Evolutionary conservation across 2,329 filamentous ascomycete species (phyloP).

Genomic region (Aureobasidium sp.): DNA sequence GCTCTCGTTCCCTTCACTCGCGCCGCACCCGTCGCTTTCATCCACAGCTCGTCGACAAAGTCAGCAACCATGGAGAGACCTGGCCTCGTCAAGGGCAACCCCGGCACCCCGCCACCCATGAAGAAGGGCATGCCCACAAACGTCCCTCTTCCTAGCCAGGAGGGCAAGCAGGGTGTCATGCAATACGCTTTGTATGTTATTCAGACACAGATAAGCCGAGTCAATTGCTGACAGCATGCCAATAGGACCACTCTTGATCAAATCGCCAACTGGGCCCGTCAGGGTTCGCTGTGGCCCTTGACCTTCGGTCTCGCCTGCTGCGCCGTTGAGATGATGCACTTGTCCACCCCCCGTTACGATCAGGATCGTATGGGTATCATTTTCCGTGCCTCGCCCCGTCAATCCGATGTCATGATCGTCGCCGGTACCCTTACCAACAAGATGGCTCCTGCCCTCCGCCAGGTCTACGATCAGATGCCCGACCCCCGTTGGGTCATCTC

Average conservation of each 20-base stretch:
- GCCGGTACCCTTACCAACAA: constrained; percentile 92
- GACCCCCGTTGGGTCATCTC: constrained; percentile 78
- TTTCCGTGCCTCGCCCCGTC: constrained; percentile 79
- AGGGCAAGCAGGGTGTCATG: constrained; percentile 69
- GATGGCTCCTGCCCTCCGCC: constrained; percentile 81
- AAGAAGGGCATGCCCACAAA: constrained; percentile 53
- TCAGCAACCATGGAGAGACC: constrained; percentile 51
- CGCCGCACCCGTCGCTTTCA: constrained; percentile 51
- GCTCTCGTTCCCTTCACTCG: constrained; percentile 55
- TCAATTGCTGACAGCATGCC: constrained; percentile 19
- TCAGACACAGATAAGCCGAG: background rate
- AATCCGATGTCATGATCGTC: constrained; percentile 90
- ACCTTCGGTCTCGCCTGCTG: constrained; percentile 86
- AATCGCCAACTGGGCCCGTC: constrained; percentile 76
- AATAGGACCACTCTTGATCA: constrained; percentile 68
- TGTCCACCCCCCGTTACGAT: constrained; percentile 81
- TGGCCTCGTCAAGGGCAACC: constrained; percentile 48
- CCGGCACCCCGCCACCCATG: constrained; percentile 45
- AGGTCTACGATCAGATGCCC: constrained; percentile 91
- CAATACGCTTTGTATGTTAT: constrained; percentile 77
- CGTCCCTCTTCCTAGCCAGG: constrained; percentile 70
- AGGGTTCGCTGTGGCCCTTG: constrained; percentile 82
- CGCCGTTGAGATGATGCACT: constrained; percentile 88
- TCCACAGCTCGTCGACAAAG: constrained; percentile 60
- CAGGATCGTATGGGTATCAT: constrained; percentile 85